A percentile compares a stretch with the other conserved stretches of the same genome.
phyloP scores from a whole-genome alignment of 164 flowering plant genomes.

The Tetrastigma voinierianum region DNA sequence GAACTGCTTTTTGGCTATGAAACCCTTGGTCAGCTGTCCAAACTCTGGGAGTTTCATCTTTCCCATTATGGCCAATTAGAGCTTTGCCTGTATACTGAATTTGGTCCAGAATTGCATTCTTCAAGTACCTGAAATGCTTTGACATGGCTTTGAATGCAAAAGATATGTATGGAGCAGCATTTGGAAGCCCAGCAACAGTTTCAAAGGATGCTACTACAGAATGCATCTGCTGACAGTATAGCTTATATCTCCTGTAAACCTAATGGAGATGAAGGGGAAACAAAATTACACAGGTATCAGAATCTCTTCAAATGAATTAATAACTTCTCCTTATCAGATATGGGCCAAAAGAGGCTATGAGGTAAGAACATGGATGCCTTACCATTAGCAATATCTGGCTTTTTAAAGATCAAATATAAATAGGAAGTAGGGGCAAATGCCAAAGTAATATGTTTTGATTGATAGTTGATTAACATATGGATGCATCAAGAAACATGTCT shows the following conservation, averaged over 20 bases:
- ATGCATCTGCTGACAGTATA: conserved; percentile 30
- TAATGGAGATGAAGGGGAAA: not conserved
- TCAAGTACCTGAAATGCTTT: conserved; percentile 27
- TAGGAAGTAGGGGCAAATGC: too few species aligned
- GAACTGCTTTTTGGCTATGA: conserved; percentile 1
- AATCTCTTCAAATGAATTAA: not conserved
- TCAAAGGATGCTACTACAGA: conserved; percentile 31
- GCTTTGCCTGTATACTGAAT: conserved; percentile 13
- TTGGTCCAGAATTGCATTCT: conserved; percentile 26
- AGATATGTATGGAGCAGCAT: conserved; percentile 28
- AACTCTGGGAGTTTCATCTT: not conserved
- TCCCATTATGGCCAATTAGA: not conserved
- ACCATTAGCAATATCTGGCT: too few species aligned
- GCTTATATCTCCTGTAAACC: conserved; percentile 31
- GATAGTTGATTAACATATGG: too few species aligned
- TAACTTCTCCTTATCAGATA: not conserved
- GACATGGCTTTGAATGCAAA: conserved; percentile 23
- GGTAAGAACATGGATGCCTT: too few species aligned
- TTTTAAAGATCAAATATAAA: too few species aligned
- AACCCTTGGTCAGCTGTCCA: conserved; percentile 6
- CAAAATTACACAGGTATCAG: not conserved
- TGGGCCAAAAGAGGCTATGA: too few species aligned
- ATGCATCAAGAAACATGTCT: too few species aligned
- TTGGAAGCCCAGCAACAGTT: conserved; percentile 26
- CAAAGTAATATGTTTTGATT: too few species aligned